Evolutionary conservation across 2,329 filamentous ascomycete genomes (phyloP).

Genomic region (Mycosphaerella sp.): DNA sequence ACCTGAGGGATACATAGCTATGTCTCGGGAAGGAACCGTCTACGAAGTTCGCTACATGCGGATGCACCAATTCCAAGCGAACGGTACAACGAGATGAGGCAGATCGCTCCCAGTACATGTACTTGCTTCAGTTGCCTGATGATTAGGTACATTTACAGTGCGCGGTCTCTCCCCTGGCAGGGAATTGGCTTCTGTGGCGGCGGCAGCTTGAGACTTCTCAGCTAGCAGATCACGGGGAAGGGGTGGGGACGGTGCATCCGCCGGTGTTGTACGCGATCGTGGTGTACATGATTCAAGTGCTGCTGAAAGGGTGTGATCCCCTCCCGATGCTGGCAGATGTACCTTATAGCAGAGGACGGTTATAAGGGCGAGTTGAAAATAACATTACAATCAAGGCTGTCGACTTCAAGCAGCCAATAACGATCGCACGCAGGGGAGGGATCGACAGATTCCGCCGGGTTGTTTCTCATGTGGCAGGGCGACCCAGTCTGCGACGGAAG

Average conservation of each 20-base stretch:
- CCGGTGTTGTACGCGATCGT: background rate
- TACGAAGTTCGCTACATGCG: no score
- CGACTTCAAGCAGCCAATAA: background rate
- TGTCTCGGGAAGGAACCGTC: no score
- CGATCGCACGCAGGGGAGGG: background rate
- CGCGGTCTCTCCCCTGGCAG: no score
- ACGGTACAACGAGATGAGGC: no score
- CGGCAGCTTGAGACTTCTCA: background rate
- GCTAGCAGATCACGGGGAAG: background rate
- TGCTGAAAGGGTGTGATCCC: background rate
- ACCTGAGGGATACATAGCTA: no score
- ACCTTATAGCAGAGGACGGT: background rate
- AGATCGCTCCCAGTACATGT: no score
- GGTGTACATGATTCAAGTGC: constrained; percentile 3
- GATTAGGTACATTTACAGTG: no score
- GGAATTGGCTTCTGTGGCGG: background rate
- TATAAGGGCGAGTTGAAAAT: background rate
- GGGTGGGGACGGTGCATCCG: background rate
- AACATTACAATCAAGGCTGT: background rate
- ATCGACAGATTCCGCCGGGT: background rate
- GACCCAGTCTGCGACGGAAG: background rate
- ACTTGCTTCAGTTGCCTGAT: no score
- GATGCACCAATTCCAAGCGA: no score
- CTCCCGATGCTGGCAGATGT: no score
- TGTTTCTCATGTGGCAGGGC: background rate